Evolutionary conservation across 2,329 filamentous ascomycete species (phyloP).

Genomic region (Trichoderma breve): DNA sequence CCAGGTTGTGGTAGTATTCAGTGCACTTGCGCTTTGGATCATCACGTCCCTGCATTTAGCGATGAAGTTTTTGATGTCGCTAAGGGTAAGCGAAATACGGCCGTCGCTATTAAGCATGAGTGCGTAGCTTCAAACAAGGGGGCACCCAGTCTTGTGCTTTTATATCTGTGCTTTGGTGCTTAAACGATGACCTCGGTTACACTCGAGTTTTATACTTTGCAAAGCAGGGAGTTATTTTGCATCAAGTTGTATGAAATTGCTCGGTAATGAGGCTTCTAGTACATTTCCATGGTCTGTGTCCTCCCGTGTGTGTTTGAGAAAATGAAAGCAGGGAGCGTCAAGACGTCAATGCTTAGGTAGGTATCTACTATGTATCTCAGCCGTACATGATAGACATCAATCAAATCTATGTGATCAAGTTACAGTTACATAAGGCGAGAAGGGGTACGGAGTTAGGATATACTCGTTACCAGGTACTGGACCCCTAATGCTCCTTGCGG

Average conservation of each 20-base stretch:
- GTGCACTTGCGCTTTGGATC: neutral
- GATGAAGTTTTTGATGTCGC: neutral
- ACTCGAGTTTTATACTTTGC: neutral
- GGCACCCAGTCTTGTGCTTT: neutral
- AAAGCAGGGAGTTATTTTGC: neutral
- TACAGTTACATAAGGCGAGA: neutral
- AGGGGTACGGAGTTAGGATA: neutral
- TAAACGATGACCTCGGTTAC: neutral
- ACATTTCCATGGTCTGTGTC: neutral
- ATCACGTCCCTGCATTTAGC: neutral
- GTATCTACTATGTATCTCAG: neutral
- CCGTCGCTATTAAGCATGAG: neutral
- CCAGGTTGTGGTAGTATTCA: neutral
- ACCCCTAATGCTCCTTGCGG: neutral
- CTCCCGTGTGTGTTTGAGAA: neutral
- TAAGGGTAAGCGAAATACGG: slow-evolving; percentile 12
- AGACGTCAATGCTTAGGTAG: neutral
- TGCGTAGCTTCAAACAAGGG: neutral
- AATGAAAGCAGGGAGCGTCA: neutral
- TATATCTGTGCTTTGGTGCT: neutral
- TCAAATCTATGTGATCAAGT: neutral
- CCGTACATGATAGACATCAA: neutral
- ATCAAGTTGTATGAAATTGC: neutral
- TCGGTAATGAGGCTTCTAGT: neutral
- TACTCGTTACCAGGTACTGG: neutral